Evolutionary conservation across 1,139 yeast species (phyloP), one percentile per base, ranked within the genome.

Genomic region (Pichia sp.): DNA sequence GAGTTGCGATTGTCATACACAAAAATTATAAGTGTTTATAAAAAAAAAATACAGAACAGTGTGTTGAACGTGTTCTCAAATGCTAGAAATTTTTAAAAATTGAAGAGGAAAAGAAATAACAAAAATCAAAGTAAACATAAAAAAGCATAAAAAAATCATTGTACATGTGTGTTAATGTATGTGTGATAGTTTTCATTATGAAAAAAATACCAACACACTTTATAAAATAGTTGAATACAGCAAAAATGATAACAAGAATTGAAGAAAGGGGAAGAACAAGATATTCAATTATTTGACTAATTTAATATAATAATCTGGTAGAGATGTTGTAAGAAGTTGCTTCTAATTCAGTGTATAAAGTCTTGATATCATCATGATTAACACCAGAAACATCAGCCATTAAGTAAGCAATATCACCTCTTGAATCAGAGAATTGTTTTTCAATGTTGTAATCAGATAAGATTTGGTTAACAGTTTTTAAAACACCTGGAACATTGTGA

Each of bases 401-500:
- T 64, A 91, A 76, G 69, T 93, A 91, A 41, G 99, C 99, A 59
- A 91, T 82, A 46, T 87, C 95, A 51, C 96, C 96, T 59, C 84
- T 79, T 20, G 97, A 88, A 64, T 93, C 98, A 20, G 96, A 82
- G 68, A 81, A 91, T 71, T 91, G 99, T 68, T 91, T 91, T 68
- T 89, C 97, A 65, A 91, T 91, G 68, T 91, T 93, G 72, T 93
- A 93, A 64, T 82, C 81, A 47, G 95, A 85, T 64, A 91, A 79
- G 56, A 91, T 87, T 69, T 91, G 91, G 73, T 93, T 91, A 59
- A 91, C 98, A 33, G 96, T 88, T 65, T 88, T 85, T 75, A 91
- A 75, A 44, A 93, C 99, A 78, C 99, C 99, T 29, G 99, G 98
- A 56, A 93, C 96, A 67, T 91, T 91, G 66, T 86, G 93, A 70